These are phyloP conservation scores for Penicillium nordicum DNA, from an alignment of 2,329 filamentous ascomycete genomes.

Conservation along the genomic window DNA sequence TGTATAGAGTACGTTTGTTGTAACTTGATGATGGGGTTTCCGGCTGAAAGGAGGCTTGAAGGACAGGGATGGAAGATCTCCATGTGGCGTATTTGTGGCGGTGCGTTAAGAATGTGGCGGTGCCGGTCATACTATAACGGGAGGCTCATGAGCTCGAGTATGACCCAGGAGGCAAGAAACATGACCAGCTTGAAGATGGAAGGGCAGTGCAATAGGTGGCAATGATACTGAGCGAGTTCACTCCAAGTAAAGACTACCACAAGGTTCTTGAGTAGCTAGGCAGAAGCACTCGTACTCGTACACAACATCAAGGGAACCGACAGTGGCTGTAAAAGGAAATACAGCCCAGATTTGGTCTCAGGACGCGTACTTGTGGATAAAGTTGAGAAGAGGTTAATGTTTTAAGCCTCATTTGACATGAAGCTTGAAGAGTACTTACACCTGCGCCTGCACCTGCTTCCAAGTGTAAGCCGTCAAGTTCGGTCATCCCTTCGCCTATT, in stretches of 20 bases:
- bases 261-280: not conserved
- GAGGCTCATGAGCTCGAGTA: not conserved
- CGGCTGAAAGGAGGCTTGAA: not conserved
- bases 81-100: conserved; percentile 5
- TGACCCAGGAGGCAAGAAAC: not conserved
- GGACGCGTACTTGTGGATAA: not conserved
- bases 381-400: not conserved
- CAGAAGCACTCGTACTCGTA: not conserved
- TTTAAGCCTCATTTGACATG: not conserved
- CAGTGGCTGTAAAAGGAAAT: not conserved
- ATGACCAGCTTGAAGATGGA: not conserved
- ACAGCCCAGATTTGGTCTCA: not conserved
- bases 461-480: not conserved
- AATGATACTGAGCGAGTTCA: not conserved
- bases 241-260: not conserved
- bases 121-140: not conserved
- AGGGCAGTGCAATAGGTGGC: not conserved
- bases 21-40: not conserved
- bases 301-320: not conserved
- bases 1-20: not conserved
- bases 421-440: not conserved
- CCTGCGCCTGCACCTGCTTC: too few species aligned
- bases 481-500: not conserved
- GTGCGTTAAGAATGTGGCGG: not conserved
- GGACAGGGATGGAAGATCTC: not conserved